Evolutionary conservation across 495 filamentous ascomycete genomes (phyloP).

Genomic region (Cercophora scortea): DNA sequence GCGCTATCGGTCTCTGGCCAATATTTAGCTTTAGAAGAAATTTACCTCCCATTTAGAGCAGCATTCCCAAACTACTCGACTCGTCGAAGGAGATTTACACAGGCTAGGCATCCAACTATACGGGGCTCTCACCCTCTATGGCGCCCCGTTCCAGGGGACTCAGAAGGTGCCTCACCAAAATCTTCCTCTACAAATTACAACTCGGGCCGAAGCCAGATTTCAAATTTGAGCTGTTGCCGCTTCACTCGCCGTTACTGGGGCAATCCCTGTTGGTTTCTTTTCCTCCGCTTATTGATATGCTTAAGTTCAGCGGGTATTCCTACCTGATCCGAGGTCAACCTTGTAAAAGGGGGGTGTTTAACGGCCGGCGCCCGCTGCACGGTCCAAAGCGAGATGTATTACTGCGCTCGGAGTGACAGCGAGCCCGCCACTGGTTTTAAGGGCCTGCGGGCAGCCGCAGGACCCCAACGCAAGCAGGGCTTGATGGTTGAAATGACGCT

Average conservation of each 20-base stretch:
- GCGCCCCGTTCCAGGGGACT: slow-evolving; percentile 57
- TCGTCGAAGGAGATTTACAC: slow-evolving; percentile 56
- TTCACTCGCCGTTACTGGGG: slow-evolving; percentile 27
- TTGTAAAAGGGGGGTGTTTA: slow-evolving; percentile 17
- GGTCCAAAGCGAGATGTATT: slow-evolving; percentile 21
- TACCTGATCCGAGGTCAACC: slow-evolving; percentile 62
- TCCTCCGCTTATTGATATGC: slow-evolving; percentile 70
- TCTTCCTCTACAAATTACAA: slow-evolving; percentile 61
- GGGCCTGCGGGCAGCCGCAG: slow-evolving; percentile 30
- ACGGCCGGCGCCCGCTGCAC: slow-evolving; percentile 3
- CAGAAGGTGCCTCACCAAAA: slow-evolving; percentile 46
- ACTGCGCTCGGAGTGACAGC: slow-evolving; percentile 35
- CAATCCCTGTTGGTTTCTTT: slow-evolving; percentile 69
- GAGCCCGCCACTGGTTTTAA: slow-evolving; percentile 14
- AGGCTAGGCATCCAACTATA: slow-evolving; percentile 39
- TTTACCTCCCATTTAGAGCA: slow-evolving; percentile 68
- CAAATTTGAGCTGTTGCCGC: not conserved
- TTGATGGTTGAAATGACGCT: slow-evolving; percentile 53
- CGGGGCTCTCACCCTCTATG: slow-evolving; percentile 57
- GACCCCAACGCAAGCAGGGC: slow-evolving; percentile 41
- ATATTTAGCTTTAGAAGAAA: slow-evolving; percentile 67
- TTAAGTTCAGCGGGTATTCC: slow-evolving; percentile 67
- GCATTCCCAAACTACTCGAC: slow-evolving; percentile 65
- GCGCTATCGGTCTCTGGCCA: slow-evolving; percentile 64
- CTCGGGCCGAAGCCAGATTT: not conserved